Evolutionary conservation across 805 yeast species (phyloP), one percentile per base, ranked within the genome.

Genomic region (Wickerhamiella musiphila): DNA sequence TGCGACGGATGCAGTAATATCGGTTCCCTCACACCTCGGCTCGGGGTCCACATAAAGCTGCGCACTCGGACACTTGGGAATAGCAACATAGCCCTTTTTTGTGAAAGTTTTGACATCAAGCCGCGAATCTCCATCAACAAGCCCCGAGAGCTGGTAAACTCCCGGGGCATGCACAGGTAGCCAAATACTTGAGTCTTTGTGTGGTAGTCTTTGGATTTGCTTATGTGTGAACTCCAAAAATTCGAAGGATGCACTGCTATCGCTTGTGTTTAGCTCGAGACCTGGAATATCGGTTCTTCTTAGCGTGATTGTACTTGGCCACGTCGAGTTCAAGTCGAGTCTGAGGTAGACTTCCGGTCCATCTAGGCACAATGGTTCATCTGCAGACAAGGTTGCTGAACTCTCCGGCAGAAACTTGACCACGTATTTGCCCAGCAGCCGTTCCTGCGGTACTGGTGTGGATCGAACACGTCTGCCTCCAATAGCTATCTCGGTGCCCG

Each of bases 341-440:
- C 96, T 94, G 37, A 83, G 58, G 21, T 58, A 52, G 18, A 65
- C 47, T 31, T 50, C 46, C 7, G 31, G 24, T 36, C 31, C 56
- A 50, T 32, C 43, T 8, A 60, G 42, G 56, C 98, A 90, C 38
- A 65, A 66, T 4, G 68, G 61, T 18, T 67, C 70, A 31, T 63
- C 68, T 11, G 39, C 36, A 41, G 84, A 82, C 44, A 90, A 56
- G 45, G 64, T 61, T 4, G 92, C 94, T 0, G 92, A 75, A 27
- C 92, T 77, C 53, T 86, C 95, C 0, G 98, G 96, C 22, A 90
- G 58, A 39, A 78, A 78, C 47, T 84, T 78, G 39, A 90, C 75
- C 1, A 84, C 78, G 47, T 79, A 78, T 26, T 71, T 72, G 27
- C 98, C 98, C 46, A 70, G 76, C 51, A 84, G 77, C 51, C 83